These are phyloP conservation scores for Penicillium atrosanguineum DNA, from an alignment of 495 filamentous ascomycete species.

Conservation along the genomic window DNA sequence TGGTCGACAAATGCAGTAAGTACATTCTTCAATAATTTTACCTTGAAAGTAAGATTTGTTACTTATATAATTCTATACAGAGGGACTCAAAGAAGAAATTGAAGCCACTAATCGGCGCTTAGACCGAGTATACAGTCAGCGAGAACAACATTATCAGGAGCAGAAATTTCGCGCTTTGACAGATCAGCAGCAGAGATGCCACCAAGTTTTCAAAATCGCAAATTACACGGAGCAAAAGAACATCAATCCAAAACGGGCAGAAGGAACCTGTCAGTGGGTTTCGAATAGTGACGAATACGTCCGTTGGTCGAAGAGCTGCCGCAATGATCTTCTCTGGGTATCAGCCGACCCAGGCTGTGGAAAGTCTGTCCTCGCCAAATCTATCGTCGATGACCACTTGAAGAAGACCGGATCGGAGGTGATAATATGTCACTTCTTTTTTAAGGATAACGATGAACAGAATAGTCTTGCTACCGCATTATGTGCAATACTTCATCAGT, in stretches of 20 bases:
- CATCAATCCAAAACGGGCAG: conserved; percentile 23
- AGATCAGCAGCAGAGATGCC: conserved; percentile 23
- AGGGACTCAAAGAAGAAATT: conserved; percentile 10
- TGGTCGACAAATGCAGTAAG: conserved; percentile 1
- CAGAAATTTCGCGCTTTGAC: conserved; percentile 8
- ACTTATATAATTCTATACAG: conserved; percentile 8
- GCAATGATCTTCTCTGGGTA: background rate
- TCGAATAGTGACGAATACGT: conserved; percentile 30
- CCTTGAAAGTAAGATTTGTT: background rate
- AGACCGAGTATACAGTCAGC: conserved; percentile 15
- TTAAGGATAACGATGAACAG: conserved; percentile 3
- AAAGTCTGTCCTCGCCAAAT: background rate
- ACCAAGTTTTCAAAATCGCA: conserved; percentile 24
- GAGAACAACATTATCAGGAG: conserved; percentile 15
- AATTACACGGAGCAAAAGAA: conserved; percentile 29
- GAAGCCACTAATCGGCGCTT: conserved; percentile 28
- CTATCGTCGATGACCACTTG: conserved; percentile 9
- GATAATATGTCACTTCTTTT: conserved; percentile 6
- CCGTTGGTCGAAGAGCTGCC: conserved; percentile 18
- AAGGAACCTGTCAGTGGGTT: conserved; percentile 28
- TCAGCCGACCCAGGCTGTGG: conserved; percentile 4
- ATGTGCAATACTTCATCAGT: background rate
- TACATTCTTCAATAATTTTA: background rate
- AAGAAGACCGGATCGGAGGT: background rate
- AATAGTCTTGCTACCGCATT: background rate